Evolutionary conservation across 495 filamentous ascomycete species (phyloP).

Genomic region (Annulohypoxylon bovei): DNA sequence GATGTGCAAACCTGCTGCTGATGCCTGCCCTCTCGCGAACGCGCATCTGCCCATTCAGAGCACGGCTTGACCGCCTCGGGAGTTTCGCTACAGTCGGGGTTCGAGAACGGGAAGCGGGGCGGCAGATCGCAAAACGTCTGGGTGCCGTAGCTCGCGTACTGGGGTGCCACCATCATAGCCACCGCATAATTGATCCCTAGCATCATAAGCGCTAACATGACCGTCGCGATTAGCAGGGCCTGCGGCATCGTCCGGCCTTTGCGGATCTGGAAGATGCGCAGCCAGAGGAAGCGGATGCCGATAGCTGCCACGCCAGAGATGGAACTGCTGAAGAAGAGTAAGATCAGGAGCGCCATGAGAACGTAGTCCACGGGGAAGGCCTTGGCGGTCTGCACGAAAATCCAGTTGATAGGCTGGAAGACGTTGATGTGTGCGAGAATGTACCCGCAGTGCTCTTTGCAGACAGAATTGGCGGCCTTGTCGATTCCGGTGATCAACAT

Average conservation of each 20-base stretch:
- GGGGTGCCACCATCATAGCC: constrained; percentile 89
- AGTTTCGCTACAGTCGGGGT: constrained; percentile 83
- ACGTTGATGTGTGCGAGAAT: constrained; percentile 90
- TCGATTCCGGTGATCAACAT: constrained; percentile 97
- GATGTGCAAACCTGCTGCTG: constrained; percentile 82
- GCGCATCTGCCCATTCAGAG: constrained; percentile 70
- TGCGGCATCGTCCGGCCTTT: constrained; percentile 90
- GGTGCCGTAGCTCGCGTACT: constrained; percentile 93
- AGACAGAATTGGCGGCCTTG: constrained; percentile 93
- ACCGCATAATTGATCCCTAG: constrained; percentile 91
- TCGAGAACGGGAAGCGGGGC: constrained; percentile 62
- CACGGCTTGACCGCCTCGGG: constrained; percentile 79
- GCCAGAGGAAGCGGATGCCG: constrained; percentile 95
- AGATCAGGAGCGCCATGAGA: constrained; percentile 81
- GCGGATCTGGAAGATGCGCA: constrained; percentile 88
- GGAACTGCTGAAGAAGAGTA: constrained; percentile 86
- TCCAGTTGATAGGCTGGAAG: constrained; percentile 94
- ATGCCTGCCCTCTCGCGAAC: constrained; percentile 55
- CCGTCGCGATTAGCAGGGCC: constrained; percentile 88
- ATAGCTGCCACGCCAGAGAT: constrained; percentile 85
- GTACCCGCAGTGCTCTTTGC: constrained; percentile 91
- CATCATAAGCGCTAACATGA: constrained; percentile 87
- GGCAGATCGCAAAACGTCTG: constrained; percentile 89
- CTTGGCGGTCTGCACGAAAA: constrained; percentile 82
- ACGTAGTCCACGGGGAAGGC: constrained; percentile 93